Evolutionary conservation across 306 rosid species (phyloP).

Genomic region (Trifolium fragiferum): DNA sequence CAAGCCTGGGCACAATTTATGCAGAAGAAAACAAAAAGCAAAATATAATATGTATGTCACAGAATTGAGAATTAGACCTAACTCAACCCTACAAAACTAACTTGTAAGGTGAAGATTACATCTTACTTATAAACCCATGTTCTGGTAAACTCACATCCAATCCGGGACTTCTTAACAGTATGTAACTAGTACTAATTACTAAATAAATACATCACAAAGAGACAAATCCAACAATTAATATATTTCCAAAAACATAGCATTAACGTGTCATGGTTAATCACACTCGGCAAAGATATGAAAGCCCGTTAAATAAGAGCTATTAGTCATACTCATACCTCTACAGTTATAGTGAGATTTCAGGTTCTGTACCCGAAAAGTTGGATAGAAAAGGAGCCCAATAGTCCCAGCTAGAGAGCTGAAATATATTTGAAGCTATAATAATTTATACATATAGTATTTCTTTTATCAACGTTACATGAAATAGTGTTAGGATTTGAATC

Average conservation of each 20-base stretch:
- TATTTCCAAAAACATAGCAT: constrained; percentile 31
- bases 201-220: constrained; percentile 23
- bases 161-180: no score
- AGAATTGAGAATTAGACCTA: no score
- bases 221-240: constrained; percentile 11
- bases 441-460: not conserved
- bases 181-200: not conserved
- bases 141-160: no score
- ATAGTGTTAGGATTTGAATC: not conserved
- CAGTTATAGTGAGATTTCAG: constrained; percentile 16
- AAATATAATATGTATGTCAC: constrained; percentile 11
- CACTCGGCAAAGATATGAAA: constrained; percentile 13
- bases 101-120: no score
- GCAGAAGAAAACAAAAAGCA: not conserved
- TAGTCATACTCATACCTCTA: no score
- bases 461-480: constrained; percentile 36
- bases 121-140: no score
- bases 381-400: constrained; percentile 7
- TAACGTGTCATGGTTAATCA: constrained; percentile 17
- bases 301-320: constrained; percentile 22
- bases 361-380: constrained; percentile 37
- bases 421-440: constrained; percentile 37
- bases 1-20: not conserved
- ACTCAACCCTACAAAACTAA: no score
- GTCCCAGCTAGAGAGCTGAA: constrained; percentile 26